Base-by-base conservation (phyloP, 768 basidiomycete genomes). In the Trametes cubensis region DNA sequence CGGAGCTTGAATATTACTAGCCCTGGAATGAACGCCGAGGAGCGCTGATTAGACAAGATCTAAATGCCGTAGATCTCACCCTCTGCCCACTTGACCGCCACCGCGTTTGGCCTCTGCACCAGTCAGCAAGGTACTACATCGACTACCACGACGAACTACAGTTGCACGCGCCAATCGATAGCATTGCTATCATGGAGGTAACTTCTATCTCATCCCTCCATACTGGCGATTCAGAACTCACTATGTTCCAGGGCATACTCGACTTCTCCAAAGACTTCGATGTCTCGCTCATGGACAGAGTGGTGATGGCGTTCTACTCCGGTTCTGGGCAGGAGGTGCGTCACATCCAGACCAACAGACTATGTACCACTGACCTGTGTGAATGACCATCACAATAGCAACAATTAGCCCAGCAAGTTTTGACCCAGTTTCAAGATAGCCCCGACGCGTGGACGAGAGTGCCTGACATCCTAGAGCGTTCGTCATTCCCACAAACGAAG, bases 381-480 rank as follows among this genome's bases (percentile, higher is more conserved):
- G 21, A 28, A 41, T 23, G 51, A 45, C 53, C 4, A 21, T 23
- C 59, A 39, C 18, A 66, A 26, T 71, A 98, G 95, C 95, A 95
- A 92, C 90, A 92, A 86, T 75, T 88, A 74, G 96, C 96, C 17
- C 96, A 98, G 77, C 90, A 90, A 73, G 82, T 94, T 64, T 83
- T 99, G 67, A 97, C 96, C 8, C 95, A 95, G 73, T 89, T 99
- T 71, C 95, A 98, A 76, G 97, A 99, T 62, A 83, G 94, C 74
- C 91, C 92, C 18, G 96, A 98, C 62, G 88, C 95, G 39, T 99
- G 97, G 97, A 95, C 95, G 66, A 84, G 92, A 74, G 97, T 98
- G 7, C 97, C 97, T 42, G 90, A 91, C 62, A 91, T 99, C 69
- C 81, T 99, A 61, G 94, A 97, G 70, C 81, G 82, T 53, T 90